phyloP scores from a whole-genome alignment of 768 basidiomycete genomes.

The Leucosporidium yakuticum region DNA sequence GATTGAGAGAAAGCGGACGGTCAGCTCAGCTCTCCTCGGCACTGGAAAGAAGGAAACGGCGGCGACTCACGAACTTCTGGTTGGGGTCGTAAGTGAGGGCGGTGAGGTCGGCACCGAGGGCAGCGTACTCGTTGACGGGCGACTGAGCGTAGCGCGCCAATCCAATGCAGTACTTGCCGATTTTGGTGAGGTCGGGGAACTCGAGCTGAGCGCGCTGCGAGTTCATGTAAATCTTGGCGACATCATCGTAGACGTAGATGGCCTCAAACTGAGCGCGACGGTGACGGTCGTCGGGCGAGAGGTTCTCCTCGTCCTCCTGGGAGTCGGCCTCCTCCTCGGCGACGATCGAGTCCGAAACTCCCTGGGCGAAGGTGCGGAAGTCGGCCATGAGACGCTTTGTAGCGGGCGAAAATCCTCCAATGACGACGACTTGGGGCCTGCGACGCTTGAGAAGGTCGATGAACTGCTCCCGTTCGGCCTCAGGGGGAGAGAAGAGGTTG shows the following conservation, averaged over 20 bases:
- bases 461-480: conserved; percentile 52
- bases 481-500: conserved; percentile 51
- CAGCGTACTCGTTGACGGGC: conserved; percentile 88
- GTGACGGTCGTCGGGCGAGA: neutral
- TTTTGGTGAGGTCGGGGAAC: conserved; percentile 66
- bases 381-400: conserved; percentile 37
- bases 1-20: neutral
- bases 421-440: conserved; percentile 77
- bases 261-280: conserved; percentile 53
- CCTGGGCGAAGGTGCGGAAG: conserved; percentile 5
- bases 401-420: conserved; percentile 66
- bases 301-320: conserved; percentile 11
- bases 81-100: conserved; percentile 79
- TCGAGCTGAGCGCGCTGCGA: conserved; percentile 78
- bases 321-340: conserved; percentile 1
- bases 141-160: conserved; percentile 88
- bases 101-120: conserved; percentile 74
- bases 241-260: conserved; percentile 79
- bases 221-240: conserved; percentile 89
- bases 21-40: neutral
- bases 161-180: conserved; percentile 87
- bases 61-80: conserved; percentile 64
- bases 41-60: neutral
- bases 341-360: neutral
- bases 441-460: conserved; percentile 72